phyloP scores from a whole-genome alignment of 768 basidiomycete genomes.

The Hirschioporus abietinus region DNA sequence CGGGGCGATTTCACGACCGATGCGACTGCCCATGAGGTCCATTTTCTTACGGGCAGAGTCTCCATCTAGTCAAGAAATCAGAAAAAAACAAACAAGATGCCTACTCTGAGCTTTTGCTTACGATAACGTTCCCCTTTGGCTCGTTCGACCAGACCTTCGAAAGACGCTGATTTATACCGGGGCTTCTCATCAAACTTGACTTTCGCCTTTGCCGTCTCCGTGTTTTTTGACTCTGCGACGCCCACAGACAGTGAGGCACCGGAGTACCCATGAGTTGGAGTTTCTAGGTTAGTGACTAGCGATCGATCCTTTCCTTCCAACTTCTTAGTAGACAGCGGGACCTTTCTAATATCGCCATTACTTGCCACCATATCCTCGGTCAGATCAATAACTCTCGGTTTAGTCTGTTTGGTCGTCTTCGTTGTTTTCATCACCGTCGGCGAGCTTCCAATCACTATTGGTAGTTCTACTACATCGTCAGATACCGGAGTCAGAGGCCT shows the following conservation, averaged over 20 bases:
- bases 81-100: neutral
- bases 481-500: neutral
- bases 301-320: neutral
- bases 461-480: neutral
- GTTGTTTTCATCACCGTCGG: neutral
- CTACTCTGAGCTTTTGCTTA: slow-evolving; percentile 5
- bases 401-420: neutral
- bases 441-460: neutral
- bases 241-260: neutral
- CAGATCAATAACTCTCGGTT: neutral
- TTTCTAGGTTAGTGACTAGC: neutral
- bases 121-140: neutral
- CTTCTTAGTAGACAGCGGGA: neutral
- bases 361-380: neutral
- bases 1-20: slow-evolving; percentile 13
- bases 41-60: neutral
- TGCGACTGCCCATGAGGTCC: neutral
- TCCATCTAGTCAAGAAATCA: slow-evolving; percentile 1
- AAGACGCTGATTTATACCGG: neutral
- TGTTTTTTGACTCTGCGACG: neutral
- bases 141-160: neutral
- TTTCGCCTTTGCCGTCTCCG: neutral
- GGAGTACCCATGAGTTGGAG: neutral
- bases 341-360: neutral
- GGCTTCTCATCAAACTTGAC: neutral